These are phyloP conservation scores for Phyllosticta citribraziliensis DNA, from an alignment of 2,329 filamentous ascomycete species.

Conservation along the genomic window DNA sequence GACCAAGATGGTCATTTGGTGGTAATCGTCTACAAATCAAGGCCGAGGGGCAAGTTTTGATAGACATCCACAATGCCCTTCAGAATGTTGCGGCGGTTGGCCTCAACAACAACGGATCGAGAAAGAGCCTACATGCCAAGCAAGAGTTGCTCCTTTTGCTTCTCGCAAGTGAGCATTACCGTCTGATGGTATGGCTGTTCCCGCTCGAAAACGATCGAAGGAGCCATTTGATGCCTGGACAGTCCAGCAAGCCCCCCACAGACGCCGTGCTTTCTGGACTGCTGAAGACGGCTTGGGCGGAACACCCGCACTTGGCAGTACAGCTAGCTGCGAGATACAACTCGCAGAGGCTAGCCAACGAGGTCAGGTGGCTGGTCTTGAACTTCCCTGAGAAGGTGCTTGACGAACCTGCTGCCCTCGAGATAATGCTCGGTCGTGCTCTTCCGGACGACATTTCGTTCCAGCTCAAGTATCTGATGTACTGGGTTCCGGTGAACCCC, in stretches of 20 bases:
- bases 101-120: slow-evolving; percentile 34
- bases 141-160: slow-evolving; percentile 74
- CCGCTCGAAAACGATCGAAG: slow-evolving; percentile 60
- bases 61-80: slow-evolving; percentile 61
- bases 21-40: slow-evolving; percentile 90
- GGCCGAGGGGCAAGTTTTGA: slow-evolving; percentile 75
- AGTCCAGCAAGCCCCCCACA: slow-evolving; percentile 30
- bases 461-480: slow-evolving; percentile 87
- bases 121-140: slow-evolving; percentile 63
- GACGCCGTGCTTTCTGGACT: slow-evolving; percentile 49
- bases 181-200: slow-evolving; percentile 81
- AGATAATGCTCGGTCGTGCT: slow-evolving; percentile 66
- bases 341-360: slow-evolving; percentile 59
- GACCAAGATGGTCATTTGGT: slow-evolving; percentile 76
- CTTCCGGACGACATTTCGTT: slow-evolving; percentile 70
- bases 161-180: slow-evolving; percentile 72
- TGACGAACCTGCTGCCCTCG: slow-evolving; percentile 69
- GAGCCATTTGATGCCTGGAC: slow-evolving; percentile 38
- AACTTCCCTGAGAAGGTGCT: slow-evolving; percentile 78
- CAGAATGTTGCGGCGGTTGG: slow-evolving; percentile 55
- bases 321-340: slow-evolving; percentile 74
- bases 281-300: slow-evolving; percentile 74
- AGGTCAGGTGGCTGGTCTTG: slow-evolving; percentile 70
- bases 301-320: slow-evolving; percentile 78
- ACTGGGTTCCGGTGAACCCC: slow-evolving; percentile 87